phyloP scores from a whole-genome alignment of 768 basidiomycete genomes.

The Podaxis sp. region DNA sequence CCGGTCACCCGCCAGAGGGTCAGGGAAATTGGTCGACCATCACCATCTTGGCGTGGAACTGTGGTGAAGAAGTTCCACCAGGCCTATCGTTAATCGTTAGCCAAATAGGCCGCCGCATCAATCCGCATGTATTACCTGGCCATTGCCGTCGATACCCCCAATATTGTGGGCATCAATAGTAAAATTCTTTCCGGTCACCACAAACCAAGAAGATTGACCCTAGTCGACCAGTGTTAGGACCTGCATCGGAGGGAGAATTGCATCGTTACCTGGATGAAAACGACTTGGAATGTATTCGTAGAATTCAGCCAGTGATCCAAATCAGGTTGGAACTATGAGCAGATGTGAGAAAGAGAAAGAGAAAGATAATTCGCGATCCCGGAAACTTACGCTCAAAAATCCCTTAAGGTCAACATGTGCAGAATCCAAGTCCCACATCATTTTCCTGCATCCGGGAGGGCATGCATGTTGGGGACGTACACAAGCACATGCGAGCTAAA shows the following conservation, averaged over 20 bases:
- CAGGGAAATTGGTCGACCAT: slow-evolving; percentile 58
- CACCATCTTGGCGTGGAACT: slow-evolving; percentile 48
- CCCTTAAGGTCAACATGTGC: slow-evolving; percentile 47
- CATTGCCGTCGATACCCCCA: slow-evolving; percentile 61
- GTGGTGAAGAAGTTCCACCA: slow-evolving; percentile 58
- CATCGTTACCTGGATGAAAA: slow-evolving; percentile 54
- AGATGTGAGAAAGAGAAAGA: background rate
- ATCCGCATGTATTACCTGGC: slow-evolving; percentile 36
- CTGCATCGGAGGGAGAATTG: background rate
- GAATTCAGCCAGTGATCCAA: slow-evolving; percentile 56
- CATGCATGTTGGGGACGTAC: background rate
- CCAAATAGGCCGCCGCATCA: background rate
- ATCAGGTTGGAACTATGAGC: slow-evolving; percentile 48
- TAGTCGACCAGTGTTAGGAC: slow-evolving; percentile 19
- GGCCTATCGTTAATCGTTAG: slow-evolving; percentile 27
- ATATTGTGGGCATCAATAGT: slow-evolving; percentile 53
- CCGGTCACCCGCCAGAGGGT: slow-evolving; percentile 46
- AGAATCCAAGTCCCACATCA: slow-evolving; percentile 50
- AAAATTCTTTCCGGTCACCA: slow-evolving; percentile 57
- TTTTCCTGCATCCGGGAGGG: slow-evolving; percentile 36
- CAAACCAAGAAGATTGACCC: slow-evolving; percentile 66
- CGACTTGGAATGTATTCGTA: slow-evolving; percentile 57
- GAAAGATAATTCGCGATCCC: background rate
- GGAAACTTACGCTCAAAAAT: slow-evolving; percentile 38
- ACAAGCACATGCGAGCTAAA: background rate